These are phyloP conservation scores for Dictyostelium gargantuum DNA, from an alignment of 208 protist species.

Conservation along the genomic window DNA sequence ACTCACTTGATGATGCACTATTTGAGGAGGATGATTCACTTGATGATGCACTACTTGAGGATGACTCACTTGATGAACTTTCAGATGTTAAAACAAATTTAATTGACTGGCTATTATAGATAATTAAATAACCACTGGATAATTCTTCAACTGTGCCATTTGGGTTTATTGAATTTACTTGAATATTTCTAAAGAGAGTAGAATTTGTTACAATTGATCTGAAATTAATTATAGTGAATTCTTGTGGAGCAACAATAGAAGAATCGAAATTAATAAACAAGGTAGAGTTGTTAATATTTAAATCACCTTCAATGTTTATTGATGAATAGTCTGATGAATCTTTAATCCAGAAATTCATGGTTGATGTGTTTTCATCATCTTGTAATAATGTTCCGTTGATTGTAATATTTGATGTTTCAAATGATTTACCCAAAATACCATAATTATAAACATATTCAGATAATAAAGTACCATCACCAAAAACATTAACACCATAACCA, in stretches of 20 bases:
- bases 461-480: neutral
- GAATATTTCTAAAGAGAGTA: neutral
- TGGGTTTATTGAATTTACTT: neutral
- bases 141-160: neutral
- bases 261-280: neutral
- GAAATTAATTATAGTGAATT: neutral
- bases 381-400: neutral
- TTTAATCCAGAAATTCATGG: neutral
- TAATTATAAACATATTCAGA: neutral
- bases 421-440: neutral
- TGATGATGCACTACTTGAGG: neutral
- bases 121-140: neutral
- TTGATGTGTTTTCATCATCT: neutral
- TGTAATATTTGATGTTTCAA: neutral
- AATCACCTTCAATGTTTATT: neutral
- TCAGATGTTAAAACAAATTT: neutral
- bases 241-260: neutral
- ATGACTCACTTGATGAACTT: neutral
- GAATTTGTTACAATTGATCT: neutral
- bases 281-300: neutral
- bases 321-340: neutral
- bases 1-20: neutral
- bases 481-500: neutral
- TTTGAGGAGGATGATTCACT: neutral
- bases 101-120: neutral